Evolutionary conservation across 805 yeast species (phyloP), one percentile per base, ranked within the genome.

Genomic region (Metschnikowia colocasiae): DNA sequence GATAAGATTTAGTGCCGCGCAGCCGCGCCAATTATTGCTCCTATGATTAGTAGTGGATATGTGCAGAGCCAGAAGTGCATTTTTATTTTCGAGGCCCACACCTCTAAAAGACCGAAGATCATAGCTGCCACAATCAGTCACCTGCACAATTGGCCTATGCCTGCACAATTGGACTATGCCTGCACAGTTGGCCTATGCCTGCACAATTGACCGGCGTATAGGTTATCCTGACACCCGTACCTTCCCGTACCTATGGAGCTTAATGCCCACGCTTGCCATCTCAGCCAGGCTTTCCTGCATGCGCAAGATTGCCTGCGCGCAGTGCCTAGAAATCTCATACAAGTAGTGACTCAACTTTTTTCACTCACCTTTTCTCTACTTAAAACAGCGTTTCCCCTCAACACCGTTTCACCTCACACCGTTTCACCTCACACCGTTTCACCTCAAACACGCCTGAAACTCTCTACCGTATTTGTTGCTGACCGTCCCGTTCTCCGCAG

Each of bases 321-420:
- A n/a, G 34, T n/a, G 19, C 18, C 42, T 29, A n/a, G 34, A 29
- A 39, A 29, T 20, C 42, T 22, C 12, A 22, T 19, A 18, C 32
- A 6, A 37, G n/a, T 25, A 9, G 19, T 39, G 42, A 30, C 42
- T 29, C 42, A 39, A 7, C 27, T 20, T 39, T 39, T 39, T 39
- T 39, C 42, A 27, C 42, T 39, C 42, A 1, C 19, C 38, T 22
- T 25, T 35, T 35, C 20, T 13, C 22, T 33, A 12, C 23, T 22
- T 22, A 22, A 8, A 22, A 34, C 5, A 22, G 6, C 23, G 23
- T 22, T 22, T 22, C 4, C 23, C 23, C 23, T 22, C 6, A 6
- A 22, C 33, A 30, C 1, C 27, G 20, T 16, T n/a, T 18, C 13
- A 36, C 29, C 6, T 6, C 23, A 18, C 25, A 15, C 19, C 8